Conservation (phyloP, 2,329 filamentous ascomycete genomes). For the Cryphonectria radicalis region DNA sequence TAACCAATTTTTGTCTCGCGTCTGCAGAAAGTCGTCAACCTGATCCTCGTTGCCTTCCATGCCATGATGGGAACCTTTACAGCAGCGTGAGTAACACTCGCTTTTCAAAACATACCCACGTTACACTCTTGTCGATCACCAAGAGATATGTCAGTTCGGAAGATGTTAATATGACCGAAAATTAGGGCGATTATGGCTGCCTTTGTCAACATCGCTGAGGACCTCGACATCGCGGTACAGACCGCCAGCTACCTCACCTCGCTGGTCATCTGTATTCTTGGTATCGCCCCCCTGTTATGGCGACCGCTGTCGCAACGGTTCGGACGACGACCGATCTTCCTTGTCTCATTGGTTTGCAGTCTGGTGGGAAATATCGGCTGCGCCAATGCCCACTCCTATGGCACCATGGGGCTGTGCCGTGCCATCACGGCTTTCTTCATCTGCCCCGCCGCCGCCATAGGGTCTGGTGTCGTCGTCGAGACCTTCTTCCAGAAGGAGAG, state of each 20-base stretch:
- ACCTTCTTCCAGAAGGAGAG: slow-evolving; percentile 61
- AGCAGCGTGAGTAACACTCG: slow-evolving; percentile 12
- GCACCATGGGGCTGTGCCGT: slow-evolving; percentile 53
- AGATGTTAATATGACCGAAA: slow-evolving; percentile 34
- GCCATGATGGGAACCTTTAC: slow-evolving; percentile 42
- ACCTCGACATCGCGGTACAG: slow-evolving; percentile 53
- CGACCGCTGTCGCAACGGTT: slow-evolving; percentile 57
- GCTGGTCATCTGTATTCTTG: slow-evolving; percentile 58
- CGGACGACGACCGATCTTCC: slow-evolving; percentile 56
- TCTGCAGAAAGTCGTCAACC: slow-evolving; percentile 53
- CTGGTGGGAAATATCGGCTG: slow-evolving; percentile 57
- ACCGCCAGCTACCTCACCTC: slow-evolving; percentile 58
- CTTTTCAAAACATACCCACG: background rate
- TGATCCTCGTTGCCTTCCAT: slow-evolving; percentile 60
- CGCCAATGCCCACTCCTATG: slow-evolving; percentile 52
- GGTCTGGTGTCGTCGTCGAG: slow-evolving; percentile 61
- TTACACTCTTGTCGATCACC: background rate
- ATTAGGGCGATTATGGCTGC: slow-evolving; percentile 54
- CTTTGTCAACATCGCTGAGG: slow-evolving; percentile 55
- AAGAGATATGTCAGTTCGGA: background rate
- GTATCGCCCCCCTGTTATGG: slow-evolving; percentile 60
- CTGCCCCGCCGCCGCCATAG: slow-evolving; percentile 54
- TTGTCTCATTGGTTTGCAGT: slow-evolving; percentile 53
- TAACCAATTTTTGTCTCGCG: background rate
- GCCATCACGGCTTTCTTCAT: slow-evolving; percentile 61